Evolutionary conservation across 192 early-diverging fungal species (phyloP).

Genomic region (Ambispora gerdemannii): DNA sequence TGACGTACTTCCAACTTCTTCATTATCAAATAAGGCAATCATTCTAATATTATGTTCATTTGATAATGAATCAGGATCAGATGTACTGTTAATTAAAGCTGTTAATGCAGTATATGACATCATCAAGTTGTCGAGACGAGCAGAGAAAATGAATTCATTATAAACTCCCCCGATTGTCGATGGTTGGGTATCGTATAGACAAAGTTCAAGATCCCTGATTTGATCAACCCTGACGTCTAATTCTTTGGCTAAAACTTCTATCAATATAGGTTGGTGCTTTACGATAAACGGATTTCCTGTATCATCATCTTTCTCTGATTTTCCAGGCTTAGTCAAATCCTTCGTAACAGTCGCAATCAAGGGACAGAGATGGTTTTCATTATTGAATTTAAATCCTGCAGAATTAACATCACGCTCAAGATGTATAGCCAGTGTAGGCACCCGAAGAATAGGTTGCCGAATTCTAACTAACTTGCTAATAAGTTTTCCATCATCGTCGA

Average conservation of each 20-base stretch:
- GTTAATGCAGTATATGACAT: constrained; percentile 81
- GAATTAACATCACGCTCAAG: constrained; percentile 75
- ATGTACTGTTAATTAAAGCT: constrained; percentile 55
- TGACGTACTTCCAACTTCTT: constrained; percentile 90
- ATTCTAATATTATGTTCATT: constrained; percentile 78
- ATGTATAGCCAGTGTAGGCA: constrained; percentile 97
- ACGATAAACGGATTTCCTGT: constrained; percentile 31
- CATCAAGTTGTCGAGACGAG: constrained; percentile 94
- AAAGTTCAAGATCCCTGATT: constrained; percentile 96
- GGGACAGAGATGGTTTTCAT: constrained; percentile 88
- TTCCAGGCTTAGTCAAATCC: constrained; percentile 38
- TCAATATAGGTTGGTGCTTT: constrained; percentile 80
- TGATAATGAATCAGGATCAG: constrained; percentile 38
- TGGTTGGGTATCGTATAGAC: constrained; percentile 92
- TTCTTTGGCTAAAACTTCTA: constrained; percentile 75
- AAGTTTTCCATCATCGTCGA: constrained; percentile 69
- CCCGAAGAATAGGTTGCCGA: constrained; percentile 84
- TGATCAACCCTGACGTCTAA: constrained; percentile 58
- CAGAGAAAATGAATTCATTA: constrained; percentile 92
- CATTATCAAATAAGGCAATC: constrained; percentile 94
- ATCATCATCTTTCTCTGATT: constrained; percentile 36
- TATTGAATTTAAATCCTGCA: constrained; percentile 91
- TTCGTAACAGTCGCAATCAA: constrained; percentile 75
- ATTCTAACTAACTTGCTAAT: constrained; percentile 76
- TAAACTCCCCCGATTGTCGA: constrained; percentile 85